Evolutionary conservation across 140 eudicot genomes (phyloP), one percentile per base, ranked within the genome.

Genomic region (Ambrosia hybrid): DNA sequence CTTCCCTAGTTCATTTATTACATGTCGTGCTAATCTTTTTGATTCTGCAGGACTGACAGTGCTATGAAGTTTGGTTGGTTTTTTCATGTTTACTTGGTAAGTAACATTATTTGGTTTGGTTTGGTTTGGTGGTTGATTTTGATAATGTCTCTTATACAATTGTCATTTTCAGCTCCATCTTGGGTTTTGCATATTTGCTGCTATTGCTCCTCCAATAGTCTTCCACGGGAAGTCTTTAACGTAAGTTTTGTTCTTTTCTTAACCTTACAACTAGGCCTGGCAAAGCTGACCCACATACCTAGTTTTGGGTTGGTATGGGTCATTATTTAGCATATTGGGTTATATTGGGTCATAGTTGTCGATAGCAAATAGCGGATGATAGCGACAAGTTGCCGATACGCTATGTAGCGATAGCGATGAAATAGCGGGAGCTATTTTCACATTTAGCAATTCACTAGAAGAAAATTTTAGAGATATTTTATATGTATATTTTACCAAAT

Each of bases 191-290:
- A 81, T 91, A 76, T 75, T 86, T 84, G 97, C 97, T 80, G 87
- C 96, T 30, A 84, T 91, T 7, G 96, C 97, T 74, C 97, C 97
- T 72, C 97, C 97, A 51, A 75, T 91, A 41, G 89, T 91, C 68
- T 91, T 91, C 68, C 85, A 88, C 12, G 97, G 97, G 75, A 86
- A 63, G 80, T 91, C 96, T 13, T 81, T 91, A 56, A 88, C 97
- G 97, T 88, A 82, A 91, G 97, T 55, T 68, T 17, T 51, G 43
- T 58, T 67, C 14, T 59, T 67, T 30, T 66, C 60, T 57, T 38
- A 48, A 62, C 52, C 9, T 56, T 68, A 41, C 26, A 21, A 21
- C 26, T 21, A 21, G 26, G 26, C 26, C 26, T 21, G 26, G 26
- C 26, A 21, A 21, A 21, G 26, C 26, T 21, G 26, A 21, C 26